These are phyloP conservation scores for Kluyveromyces marxianus DNA, from an alignment of 1,139 yeast genomes.

Conservation along the genomic window DNA sequence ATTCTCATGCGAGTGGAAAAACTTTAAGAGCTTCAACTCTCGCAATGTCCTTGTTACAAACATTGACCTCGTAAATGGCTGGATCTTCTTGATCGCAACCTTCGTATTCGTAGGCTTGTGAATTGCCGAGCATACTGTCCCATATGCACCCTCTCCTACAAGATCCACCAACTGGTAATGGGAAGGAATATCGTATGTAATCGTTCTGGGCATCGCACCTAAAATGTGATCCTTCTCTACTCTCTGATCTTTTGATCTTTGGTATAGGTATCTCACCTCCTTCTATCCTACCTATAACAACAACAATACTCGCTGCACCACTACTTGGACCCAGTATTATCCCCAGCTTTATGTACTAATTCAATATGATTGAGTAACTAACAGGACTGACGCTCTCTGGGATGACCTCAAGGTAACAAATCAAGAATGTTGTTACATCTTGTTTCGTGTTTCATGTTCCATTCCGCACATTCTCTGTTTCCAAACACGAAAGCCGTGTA, in stretches of 20 bases:
- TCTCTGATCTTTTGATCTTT: neutral
- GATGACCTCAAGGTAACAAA: too few species aligned
- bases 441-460: too few species aligned
- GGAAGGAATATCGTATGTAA: constrained; percentile 80
- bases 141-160: constrained; percentile 96
- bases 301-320: too few species aligned
- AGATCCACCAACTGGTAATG: constrained; percentile 79
- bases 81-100: constrained; percentile 91
- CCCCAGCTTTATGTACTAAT: too few species aligned
- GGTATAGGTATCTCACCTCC: neutral
- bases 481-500: too few species aligned
- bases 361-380: too few species aligned
- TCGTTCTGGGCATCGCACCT: constrained; percentile 35
- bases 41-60: constrained; percentile 83
- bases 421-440: too few species aligned
- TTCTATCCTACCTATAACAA: neutral
- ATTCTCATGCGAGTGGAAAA: constrained; percentile 85
- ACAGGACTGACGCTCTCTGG: too few species aligned
- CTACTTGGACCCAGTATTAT: too few species aligned
- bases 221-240: neutral
- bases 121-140: constrained; percentile 87
- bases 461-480: too few species aligned
- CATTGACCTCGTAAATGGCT: constrained; percentile 80
- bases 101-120: constrained; percentile 64
- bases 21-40: constrained; percentile 78